Base-by-base conservation (phyloP, 1,284 basidiomycete species). In the Puccinia horiana region DNA sequence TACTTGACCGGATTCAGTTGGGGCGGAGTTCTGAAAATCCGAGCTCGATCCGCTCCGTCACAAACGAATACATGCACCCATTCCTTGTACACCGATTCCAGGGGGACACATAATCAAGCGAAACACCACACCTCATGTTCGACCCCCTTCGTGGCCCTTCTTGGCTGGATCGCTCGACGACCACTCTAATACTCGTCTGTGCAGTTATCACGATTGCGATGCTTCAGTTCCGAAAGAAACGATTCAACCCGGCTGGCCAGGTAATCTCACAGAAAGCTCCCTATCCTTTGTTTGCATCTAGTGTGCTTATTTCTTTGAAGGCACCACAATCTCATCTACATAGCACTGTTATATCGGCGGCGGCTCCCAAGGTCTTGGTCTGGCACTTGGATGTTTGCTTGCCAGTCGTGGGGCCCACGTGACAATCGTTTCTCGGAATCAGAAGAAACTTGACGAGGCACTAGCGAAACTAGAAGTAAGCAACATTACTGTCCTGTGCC, bases 341-440 rank as follows among this genome's bases (percentile, higher is more conserved):
- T 61, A 93, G 92, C 91, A 91, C 85, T 91, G 90, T 86, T 93
- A 92, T 85, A 88, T 95, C 76, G 93, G 93, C 20, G 94, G 94
- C 35, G 94, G 93, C 0, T 93, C 92, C 12, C 89, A 91, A 32
- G 94, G 94, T 0, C 90, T 94, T 1, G 94, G 94, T 11, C 89
- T 93, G 18, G 89, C 91, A 0, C 88, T 95, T 0, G 92, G 93
- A 0, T 88, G 90, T 56, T 88, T 91, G 56, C 89, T 95, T 16
- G 90, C 91, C n/a, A 87, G 89, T 83, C 89, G 89, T 77, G 94
- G 94, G 0, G 93, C 93, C 0, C 89, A 93, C 86, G 92, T 96
- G 3, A 92, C 92, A 1, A 92, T 96, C 83, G 92, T 94, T 47
- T 93, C 93, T 61, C 89, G 93, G 37, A 90, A 92, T 84, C 88